A percentile compares a stretch with the other conserved stretches of the same genome.
phyloP scores from a whole-genome alignment of 202 grass and related monocot species.

The Cymbopogon flexuosus region DNA sequence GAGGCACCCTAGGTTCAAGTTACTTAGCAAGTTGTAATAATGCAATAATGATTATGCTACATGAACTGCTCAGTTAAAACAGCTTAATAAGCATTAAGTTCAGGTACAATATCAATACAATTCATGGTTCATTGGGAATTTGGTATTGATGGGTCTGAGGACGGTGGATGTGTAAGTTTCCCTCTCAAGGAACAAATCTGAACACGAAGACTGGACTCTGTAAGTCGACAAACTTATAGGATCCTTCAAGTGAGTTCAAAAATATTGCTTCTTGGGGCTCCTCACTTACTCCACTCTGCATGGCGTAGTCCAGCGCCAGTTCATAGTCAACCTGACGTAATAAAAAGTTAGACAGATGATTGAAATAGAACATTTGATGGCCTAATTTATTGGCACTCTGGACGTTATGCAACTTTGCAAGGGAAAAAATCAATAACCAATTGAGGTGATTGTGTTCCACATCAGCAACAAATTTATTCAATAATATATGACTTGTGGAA shows the following conservation, averaged over 20 bases:
- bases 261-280: conserved; percentile 77
- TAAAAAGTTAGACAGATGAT: background rate
- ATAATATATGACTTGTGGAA: background rate
- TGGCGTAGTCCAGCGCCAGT: conserved; percentile 91
- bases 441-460: background rate
- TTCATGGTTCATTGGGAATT: background rate
- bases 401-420: background rate
- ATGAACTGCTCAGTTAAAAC: background rate
- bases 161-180: background rate
- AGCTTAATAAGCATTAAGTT: background rate
- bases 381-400: background rate
- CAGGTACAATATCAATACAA: background rate
- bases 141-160: background rate
- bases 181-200: conserved; percentile 47
- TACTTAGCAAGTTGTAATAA: background rate
- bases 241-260: conserved; percentile 69
- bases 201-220: conserved; percentile 74
- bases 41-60: background rate
- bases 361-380: background rate
- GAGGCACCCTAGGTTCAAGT: background rate
- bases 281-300: conserved; percentile 77
- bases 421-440: background rate
- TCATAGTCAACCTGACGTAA: conserved; percentile 74
- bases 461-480: background rate
- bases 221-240: conserved; percentile 62